A percentile compares a stretch with the other conserved stretches of the same genome.
phyloP scores from a whole-genome alignment of 2,329 filamentous ascomycete species.

The Sporothrix protearum region DNA sequence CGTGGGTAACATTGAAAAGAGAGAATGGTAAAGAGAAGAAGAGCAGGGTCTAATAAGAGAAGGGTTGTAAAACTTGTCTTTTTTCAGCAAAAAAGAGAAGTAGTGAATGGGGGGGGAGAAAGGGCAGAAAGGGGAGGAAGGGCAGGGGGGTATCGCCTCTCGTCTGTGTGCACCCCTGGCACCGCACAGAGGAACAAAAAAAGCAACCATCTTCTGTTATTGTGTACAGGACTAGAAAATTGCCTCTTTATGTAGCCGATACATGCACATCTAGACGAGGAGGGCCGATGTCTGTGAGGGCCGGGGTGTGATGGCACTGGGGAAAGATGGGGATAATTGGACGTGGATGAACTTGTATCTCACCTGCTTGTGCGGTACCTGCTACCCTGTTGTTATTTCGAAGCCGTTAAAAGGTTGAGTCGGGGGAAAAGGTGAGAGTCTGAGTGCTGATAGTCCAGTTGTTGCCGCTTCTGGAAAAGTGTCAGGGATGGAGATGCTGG shows the following conservation, averaged over 20 bases:
- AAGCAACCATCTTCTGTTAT: not conserved
- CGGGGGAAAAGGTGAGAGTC: not conserved
- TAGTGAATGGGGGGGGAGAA: not conserved
- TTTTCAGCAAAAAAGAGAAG: not conserved
- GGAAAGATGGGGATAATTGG: not conserved
- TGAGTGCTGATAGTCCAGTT: not conserved
- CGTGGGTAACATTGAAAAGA: constrained; percentile 3
- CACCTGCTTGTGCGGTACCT: not conserved
- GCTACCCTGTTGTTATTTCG: not conserved
- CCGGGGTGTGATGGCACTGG: not conserved
- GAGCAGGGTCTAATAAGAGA: not conserved
- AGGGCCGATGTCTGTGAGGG: not conserved
- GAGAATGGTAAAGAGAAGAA: not conserved
- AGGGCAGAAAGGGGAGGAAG: not conserved
- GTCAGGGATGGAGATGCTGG: not conserved
- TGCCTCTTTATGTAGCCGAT: not conserved
- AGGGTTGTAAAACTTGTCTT: not conserved
- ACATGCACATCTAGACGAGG: not conserved
- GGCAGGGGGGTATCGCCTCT: not conserved
- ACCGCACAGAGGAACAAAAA: not conserved
- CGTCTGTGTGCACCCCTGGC: not conserved
- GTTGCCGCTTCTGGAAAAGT: constrained; percentile 6
- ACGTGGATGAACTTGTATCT: not conserved
- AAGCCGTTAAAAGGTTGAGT: not conserved
- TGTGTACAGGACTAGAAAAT: not conserved